phyloP scores from a whole-genome alignment of 1,139 yeast species.

The Diutina scorzettiae region DNA sequence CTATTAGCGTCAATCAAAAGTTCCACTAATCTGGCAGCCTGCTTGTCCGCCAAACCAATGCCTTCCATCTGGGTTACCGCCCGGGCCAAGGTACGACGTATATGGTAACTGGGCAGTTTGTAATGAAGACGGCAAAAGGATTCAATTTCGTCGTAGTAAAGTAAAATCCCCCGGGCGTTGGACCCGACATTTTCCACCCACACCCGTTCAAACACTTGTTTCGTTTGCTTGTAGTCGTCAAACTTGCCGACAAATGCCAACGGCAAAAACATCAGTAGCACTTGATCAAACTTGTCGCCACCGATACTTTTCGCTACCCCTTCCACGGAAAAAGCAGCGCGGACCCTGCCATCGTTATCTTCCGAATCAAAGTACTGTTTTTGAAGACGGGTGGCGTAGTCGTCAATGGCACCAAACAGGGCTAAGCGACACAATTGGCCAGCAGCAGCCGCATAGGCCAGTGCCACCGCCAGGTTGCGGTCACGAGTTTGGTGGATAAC shows the following conservation, averaged over 20 bases:
- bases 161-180: slow-evolving; percentile 54
- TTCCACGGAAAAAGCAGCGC: slow-evolving; percentile 55
- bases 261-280: slow-evolving; percentile 62
- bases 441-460: slow-evolving; percentile 69
- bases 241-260: slow-evolving; percentile 69
- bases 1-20: slow-evolving; percentile 50
- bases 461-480: slow-evolving; percentile 58
- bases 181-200: slow-evolving; percentile 80
- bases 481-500: slow-evolving; percentile 54
- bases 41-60: background rate
- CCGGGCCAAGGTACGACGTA: slow-evolving; percentile 62
- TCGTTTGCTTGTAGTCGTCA: slow-evolving; percentile 40
- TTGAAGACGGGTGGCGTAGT: slow-evolving; percentile 40
- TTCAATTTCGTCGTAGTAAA: slow-evolving; percentile 66
- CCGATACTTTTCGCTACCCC: slow-evolving; percentile 61
- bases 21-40: slow-evolving; percentile 28
- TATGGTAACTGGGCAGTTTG: slow-evolving; percentile 45
- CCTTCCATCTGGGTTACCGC: slow-evolving; percentile 25
- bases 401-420: slow-evolving; percentile 37
- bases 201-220: slow-evolving; percentile 42
- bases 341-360: slow-evolving; percentile 33
- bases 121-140: slow-evolving; percentile 37
- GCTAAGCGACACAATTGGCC: slow-evolving; percentile 70
- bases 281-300: slow-evolving; percentile 46
- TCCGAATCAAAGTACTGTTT: slow-evolving; percentile 49